phyloP scores from a whole-genome alignment of 2,329 filamentous ascomycete species.

The Sporothrix dimorphospora region DNA sequence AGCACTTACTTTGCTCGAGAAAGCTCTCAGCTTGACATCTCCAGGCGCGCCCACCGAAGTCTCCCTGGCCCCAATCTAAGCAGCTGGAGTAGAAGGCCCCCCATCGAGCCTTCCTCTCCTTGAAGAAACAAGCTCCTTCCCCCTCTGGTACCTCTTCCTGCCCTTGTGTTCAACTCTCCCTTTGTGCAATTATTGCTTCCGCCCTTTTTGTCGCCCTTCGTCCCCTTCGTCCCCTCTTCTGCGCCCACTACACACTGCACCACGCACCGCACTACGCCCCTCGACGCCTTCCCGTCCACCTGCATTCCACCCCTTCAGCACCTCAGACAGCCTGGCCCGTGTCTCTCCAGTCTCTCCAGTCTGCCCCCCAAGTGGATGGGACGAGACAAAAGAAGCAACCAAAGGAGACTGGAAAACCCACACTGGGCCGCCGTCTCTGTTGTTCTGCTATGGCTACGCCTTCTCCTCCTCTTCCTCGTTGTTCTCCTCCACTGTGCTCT shows the following conservation, averaged over 20 bases:
- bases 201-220: conserved; percentile 24
- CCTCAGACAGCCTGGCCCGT: conserved; percentile 8
- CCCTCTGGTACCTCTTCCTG: conserved; percentile 16
- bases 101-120: conserved; percentile 13
- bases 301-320: neutral
- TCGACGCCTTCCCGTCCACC: neutral
- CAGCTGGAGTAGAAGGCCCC: neutral
- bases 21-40: neutral
- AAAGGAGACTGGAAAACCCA: conserved; percentile 19
- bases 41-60: neutral
- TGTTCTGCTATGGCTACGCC: neutral
- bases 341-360: conserved; percentile 6
- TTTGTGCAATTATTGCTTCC: conserved; percentile 25
- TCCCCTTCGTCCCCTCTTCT: neutral
- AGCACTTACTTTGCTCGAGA: neutral
- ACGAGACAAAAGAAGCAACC: conserved; percentile 20
- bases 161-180: conserved; percentile 21
- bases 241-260: neutral
- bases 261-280: neutral
- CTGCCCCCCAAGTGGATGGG: neutral
- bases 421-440: conserved; percentile 5
- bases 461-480: neutral
- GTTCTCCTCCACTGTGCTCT: neutral
- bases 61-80: neutral
- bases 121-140: conserved; percentile 16